Conservation (phyloP, 768 basidiomycete genomes). For the Boletales sp. region DNA sequence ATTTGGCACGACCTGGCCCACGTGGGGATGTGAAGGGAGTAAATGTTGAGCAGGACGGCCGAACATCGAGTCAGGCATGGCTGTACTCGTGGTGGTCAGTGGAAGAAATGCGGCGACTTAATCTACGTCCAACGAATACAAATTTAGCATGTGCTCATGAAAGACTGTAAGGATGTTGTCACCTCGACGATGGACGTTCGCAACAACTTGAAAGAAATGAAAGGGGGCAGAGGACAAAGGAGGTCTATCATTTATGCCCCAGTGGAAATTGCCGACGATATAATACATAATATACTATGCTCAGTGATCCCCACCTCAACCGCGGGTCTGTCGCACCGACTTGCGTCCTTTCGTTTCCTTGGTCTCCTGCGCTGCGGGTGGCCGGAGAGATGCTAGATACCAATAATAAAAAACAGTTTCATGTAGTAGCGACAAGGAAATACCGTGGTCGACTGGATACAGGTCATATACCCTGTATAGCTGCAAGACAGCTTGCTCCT, state of each 20-base stretch:
- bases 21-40: slow-evolving; percentile 11
- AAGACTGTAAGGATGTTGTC: slow-evolving; percentile 1
- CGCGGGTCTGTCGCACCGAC: slow-evolving; percentile 17
- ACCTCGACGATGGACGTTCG: slow-evolving; percentile 7
- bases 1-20: not conserved
- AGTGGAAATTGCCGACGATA: slow-evolving; percentile 11
- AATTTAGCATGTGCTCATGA: slow-evolving; percentile 14
- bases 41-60: slow-evolving; percentile 26
- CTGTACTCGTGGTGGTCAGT: slow-evolving; percentile 4
- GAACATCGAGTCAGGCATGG: slow-evolving; percentile 29
- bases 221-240: too few species aligned
- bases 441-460: slow-evolving; percentile 59
- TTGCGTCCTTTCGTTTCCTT: slow-evolving; percentile 46
- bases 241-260: too few species aligned
- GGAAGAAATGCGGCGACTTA: slow-evolving; percentile 10
- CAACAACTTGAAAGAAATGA: not conserved
- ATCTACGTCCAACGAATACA: not conserved
- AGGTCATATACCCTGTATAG: slow-evolving; percentile 75
- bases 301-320: slow-evolving; percentile 1
- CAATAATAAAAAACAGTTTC: not conserved
- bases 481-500: slow-evolving; percentile 91
- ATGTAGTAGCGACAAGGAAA: slow-evolving; percentile 8
- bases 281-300: not conserved
- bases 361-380: slow-evolving; percentile 37
- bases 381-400: slow-evolving; percentile 35